Conservation (phyloP, 306 rosid genomes). For the Alnus glutinosa region DNA sequence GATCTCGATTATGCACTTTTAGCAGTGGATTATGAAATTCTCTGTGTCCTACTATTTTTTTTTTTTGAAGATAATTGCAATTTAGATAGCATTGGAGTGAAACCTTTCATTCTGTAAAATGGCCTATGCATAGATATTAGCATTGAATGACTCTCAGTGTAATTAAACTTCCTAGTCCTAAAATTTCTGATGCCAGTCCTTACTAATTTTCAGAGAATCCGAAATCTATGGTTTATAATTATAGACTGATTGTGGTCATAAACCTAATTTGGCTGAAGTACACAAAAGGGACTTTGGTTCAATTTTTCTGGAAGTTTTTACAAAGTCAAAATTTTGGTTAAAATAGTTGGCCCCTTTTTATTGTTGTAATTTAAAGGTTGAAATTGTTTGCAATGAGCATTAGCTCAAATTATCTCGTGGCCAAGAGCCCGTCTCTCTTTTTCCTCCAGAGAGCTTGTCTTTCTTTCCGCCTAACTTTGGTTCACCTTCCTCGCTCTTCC, state of each 20-base stretch:
- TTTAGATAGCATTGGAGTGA: neutral
- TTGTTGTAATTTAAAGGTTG: neutral
- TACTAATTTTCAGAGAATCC: neutral
- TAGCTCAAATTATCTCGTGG: too few species aligned
- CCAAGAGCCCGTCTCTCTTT: too few species aligned
- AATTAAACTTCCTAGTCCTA: neutral
- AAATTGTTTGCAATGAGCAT: neutral
- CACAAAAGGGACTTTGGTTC: neutral
- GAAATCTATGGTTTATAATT: neutral
- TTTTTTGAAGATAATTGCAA: too few species aligned
- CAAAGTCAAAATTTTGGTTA: neutral
- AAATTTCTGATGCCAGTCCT: neutral
- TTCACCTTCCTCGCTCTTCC: too few species aligned
- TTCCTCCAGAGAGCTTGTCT: too few species aligned
- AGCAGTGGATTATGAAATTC: too few species aligned
- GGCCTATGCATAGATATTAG: neutral
- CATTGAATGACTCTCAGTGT: neutral
- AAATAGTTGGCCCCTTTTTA: neutral
- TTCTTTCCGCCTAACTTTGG: too few species aligned
- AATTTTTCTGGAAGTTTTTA: neutral
- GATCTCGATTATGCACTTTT: too few species aligned
- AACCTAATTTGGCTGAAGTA: neutral
- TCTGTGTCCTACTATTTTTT: too few species aligned
- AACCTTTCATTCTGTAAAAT: neutral
- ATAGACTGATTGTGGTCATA: neutral